Evolutionary conservation across 768 basidiomycete species (phyloP), one percentile per base, ranked within the genome.

Genomic region (Pluteus cervinus): DNA sequence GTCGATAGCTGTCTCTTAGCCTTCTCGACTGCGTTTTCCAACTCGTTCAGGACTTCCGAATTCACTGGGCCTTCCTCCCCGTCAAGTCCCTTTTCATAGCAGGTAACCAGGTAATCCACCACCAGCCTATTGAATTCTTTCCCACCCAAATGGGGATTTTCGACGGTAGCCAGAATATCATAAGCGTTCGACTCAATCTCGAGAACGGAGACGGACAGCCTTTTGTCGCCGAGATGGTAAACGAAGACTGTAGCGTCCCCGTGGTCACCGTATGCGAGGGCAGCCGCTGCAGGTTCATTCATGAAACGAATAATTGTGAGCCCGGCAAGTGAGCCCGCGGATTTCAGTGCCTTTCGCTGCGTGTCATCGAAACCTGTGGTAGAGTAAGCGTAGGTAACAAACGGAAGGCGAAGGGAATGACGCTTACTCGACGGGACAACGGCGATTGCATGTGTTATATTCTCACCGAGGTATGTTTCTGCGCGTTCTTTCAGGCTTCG

Each of bases 111-210:
- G n/a, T n/a, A n/a, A n/a, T n/a, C n/a, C n/a, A n/a, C n/a, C n/a
- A n/a, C n/a, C n/a, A n/a, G n/a, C 40, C 94, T 81, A 55, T 98
- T 96, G 56, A 98, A 98, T 62, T 98, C 96, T 65, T 99, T 96
- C 57, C 75, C 75, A 49, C 90, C 96, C 40, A 99, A 79, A 58
- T 99, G 96, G 12, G 96, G 97, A 62, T 99, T 93, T 57, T 96
- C 96, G 56, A 97, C 97, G 39, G 96, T 99, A 1, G 96, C 97
- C 71, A 98, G 98, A 58, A 99, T 94, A 63, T 98, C 96, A 61
- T 98, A 99, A 7, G 98, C 93, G 52, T 94, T 94, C 64, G 94
- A 92, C 63, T 97, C 91, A 91, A 98, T 98, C 68, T 97, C 93
- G 39, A 99, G 73, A 49, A 99, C 93, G 21, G 96, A 99, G 55